A percentile compares a stretch with the other conserved stretches of the same genome.
Conservation (phyloP, 108 stramenopile species). For the Cyclotella cryptica region DNA sequence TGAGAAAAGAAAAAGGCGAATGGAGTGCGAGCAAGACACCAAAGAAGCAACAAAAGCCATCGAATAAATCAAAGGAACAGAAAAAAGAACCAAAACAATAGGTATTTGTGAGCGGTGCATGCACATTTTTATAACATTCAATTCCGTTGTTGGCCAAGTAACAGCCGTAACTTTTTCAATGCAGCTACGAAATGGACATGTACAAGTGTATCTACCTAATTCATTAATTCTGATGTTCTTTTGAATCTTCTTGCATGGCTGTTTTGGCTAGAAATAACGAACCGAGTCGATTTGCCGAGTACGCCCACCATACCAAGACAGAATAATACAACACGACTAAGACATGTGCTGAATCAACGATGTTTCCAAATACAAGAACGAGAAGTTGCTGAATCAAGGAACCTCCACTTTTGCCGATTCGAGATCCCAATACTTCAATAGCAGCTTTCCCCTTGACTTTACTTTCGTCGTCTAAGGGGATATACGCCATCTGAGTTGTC, state of each 20-base stretch:
- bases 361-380: constrained; percentile 92
- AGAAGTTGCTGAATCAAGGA: constrained; percentile 93
- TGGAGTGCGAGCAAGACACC: constrained; percentile 59
- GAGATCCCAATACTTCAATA: constrained; percentile 94
- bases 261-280: constrained; percentile 64
- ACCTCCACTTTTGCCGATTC: constrained; percentile 96
- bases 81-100: constrained; percentile 18
- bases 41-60: constrained; percentile 38
- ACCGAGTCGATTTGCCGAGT: constrained; percentile 76
- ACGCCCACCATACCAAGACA: constrained; percentile 82
- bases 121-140: too few relatives aligned
- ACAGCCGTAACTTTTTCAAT: too few relatives aligned
- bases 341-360: constrained; percentile 88
- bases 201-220: not conserved
- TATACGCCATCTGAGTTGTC: constrained; percentile 95
- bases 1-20: constrained; percentile 83
- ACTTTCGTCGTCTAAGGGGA: constrained; percentile 94
- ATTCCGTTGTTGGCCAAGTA: too few relatives aligned
- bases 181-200: too few relatives aligned
- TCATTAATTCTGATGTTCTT: constrained; percentile 14
- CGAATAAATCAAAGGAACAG: constrained; percentile 10
- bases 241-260: constrained; percentile 36
- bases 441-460: constrained; percentile 97
- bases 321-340: constrained; percentile 85
- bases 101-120: not conserved